Base-by-base conservation (phyloP, 1,284 basidiomycete species). In the Pseudozyma tsukubaensis region DNA sequence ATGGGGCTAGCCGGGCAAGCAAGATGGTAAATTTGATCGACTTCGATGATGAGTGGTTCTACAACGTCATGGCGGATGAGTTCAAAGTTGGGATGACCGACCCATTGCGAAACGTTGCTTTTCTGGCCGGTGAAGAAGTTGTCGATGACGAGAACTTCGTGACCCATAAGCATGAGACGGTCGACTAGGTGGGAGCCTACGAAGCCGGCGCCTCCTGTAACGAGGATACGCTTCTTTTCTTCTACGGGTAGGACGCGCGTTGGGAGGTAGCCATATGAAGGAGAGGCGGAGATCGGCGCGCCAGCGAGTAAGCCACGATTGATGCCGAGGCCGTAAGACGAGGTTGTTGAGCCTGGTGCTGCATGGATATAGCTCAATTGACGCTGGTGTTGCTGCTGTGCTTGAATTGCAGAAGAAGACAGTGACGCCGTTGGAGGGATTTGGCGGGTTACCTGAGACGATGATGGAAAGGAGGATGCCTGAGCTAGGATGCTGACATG, bases 41-140 rank as follows among this genome's bases (percentile, higher is more conserved):
- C 71, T 54, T 81, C 79, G 54, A 80, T 56, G 47, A 77, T 49
- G 35, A 81, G 59, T 10, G 77, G 69, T 24, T 81, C 67, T 16
- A 81, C 77, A 19, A 99, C 92, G 85, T 99, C 96, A 86, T 98
- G 96, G 65, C 96, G 90, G 73, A 98, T 93, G 86, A 98, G 88
- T 86, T 98, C 96, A 80, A 99, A 99, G 87, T 97, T 97, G 66
- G 96, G 96, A 86, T 99, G 96, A 3, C 96, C 96, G 71, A 94
- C 89, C 85, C 85, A 86, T 42, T 85, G 84, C 9, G 81, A 73
- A 3, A 97, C 90, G 53, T 94, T 95, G 36, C 93, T 94, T 86
- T 95, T 95, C 57, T 92, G 93, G 19, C 96, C 96, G 21, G 95
- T 97, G 87, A 98, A 98, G 85, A 98, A 98, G 87, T 97, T 97